Base-by-base conservation (phyloP, 768 basidiomycete genomes). In the Tylopilus subfusipes region DNA sequence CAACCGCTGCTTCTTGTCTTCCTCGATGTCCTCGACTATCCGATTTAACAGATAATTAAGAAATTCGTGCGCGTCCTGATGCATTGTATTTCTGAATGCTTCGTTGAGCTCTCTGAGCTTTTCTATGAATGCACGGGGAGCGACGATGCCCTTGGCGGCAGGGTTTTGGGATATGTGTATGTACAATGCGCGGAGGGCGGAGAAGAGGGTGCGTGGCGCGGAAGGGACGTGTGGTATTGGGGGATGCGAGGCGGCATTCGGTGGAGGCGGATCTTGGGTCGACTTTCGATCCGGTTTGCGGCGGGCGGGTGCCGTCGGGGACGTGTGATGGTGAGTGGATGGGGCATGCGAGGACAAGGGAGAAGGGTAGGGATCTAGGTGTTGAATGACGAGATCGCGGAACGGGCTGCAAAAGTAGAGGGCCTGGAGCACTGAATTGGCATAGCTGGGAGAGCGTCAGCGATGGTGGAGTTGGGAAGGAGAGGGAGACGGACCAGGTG, bases 1-100 rank as follows among this genome's bases (percentile, higher is more conserved):
- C 51, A 72, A 68, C n/a, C 63, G 61, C 42, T 67, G 75, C 63
- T 76, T 84, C 64, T 71, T 78, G 54, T 88, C 86, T 56, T 83
- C 81, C 65, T 94, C 90, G 60, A 96, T 82, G 68, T 98, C 94
- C 71, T 98, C 96, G 33, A 93, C 88, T 46, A 99, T 86, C 68
- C 80, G 85, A 71, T 99, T 99, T 51, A 99, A 75, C 25, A 98
- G 75, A 72, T 88, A 98, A 68, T 95, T 97, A 39, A 98, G 77
- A 71, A 99, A 98, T 72, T 99, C 97, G 73, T 98, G 97, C 3
- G 97, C 97, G 69, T 99, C 97, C 68, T 99, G 97, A 68, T 99
- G 97, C 82, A 90, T 88, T 16, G 90, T 87, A 34, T 86, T 86
- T 45, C 93, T 81, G 66, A 98, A 99, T 43, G 87, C 78, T 63